Conservation (phyloP, 441 rosid genomes). For the Adansonia madagascariensis region DNA sequence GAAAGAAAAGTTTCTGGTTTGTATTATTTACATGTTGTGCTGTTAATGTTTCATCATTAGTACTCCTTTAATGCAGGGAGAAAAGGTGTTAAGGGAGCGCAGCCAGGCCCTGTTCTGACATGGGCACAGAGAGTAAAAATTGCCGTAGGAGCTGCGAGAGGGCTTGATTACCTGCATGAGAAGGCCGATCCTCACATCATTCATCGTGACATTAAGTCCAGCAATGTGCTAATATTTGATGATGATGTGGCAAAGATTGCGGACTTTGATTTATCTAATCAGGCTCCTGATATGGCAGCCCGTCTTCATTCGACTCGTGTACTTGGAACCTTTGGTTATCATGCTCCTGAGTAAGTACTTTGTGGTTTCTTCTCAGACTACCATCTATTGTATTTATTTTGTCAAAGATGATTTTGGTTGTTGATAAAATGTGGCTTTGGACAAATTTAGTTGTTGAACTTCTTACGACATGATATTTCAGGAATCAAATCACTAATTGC, state of each 20-base stretch:
- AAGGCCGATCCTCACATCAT: constrained; percentile 68
- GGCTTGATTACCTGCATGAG: constrained; percentile 75
- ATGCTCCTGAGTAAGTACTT: constrained; percentile 75
- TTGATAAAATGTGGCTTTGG: neutral
- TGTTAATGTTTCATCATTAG: constrained; percentile 3
- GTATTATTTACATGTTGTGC: neutral
- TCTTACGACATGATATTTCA: too few species aligned
- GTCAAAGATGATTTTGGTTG: constrained; percentile 6
- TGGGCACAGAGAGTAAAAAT: constrained; percentile 77
- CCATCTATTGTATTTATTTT: constrained; percentile 18
- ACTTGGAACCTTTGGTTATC: constrained; percentile 79
- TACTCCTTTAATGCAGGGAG: constrained; percentile 49
- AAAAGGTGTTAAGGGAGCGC: constrained; percentile 80
- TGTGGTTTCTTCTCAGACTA: constrained; percentile 14
- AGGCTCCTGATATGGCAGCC: constrained; percentile 82
- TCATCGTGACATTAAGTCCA: constrained; percentile 75
- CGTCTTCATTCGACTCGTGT: constrained; percentile 83
- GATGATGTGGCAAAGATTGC: constrained; percentile 81
- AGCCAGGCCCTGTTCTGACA: constrained; percentile 70
- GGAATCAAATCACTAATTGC: neutral
- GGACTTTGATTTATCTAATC: constrained; percentile 76
- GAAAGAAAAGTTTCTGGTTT: neutral
- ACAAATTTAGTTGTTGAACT: neutral
- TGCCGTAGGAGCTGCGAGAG: constrained; percentile 80
- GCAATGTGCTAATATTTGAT: constrained; percentile 72